Percentiles rank a stretch among this genome's conserved stretches.
phyloP scores from a whole-genome alignment of 768 basidiomycete genomes.

The Amanita jacksonii region DNA sequence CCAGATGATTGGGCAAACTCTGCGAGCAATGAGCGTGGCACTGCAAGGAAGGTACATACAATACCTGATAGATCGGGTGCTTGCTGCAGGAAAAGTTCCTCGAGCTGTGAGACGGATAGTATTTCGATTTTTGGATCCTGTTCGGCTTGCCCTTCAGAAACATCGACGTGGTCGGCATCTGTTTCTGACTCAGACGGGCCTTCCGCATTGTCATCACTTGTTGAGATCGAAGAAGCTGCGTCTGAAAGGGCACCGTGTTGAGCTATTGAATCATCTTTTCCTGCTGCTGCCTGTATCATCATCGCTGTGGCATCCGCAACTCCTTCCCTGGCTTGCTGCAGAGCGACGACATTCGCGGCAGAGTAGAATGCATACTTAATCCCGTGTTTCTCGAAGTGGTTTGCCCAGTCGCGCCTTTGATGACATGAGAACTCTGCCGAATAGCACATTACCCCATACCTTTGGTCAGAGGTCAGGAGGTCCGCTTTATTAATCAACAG shows the following conservation, averaged over 20 bases:
- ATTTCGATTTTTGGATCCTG: slow-evolving; percentile 66
- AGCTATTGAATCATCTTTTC: not conserved
- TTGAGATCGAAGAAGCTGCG: not conserved
- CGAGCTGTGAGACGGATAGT: slow-evolving; percentile 79
- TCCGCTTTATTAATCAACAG: slow-evolving; percentile 95
- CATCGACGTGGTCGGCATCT: slow-evolving; percentile 32
- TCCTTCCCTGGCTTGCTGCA: slow-evolving; percentile 67
- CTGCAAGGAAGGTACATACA: slow-evolving; percentile 11
- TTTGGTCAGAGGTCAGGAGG: slow-evolving; percentile 76
- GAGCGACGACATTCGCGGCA: slow-evolving; percentile 75
- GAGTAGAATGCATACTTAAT: slow-evolving; percentile 90
- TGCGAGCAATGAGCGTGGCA: slow-evolving; percentile 19
- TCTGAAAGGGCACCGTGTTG: not conserved
- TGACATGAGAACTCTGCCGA: slow-evolving; percentile 3
- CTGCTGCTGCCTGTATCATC: slow-evolving; percentile 11
- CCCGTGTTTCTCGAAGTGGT: slow-evolving; percentile 72
- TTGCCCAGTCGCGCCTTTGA: slow-evolving; percentile 76
- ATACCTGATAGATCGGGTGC: slow-evolving; percentile 66
- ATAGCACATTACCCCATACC: slow-evolving; percentile 33
- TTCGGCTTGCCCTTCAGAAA: slow-evolving; percentile 43
- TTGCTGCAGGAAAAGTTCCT: slow-evolving; percentile 62
- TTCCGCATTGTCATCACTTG: slow-evolving; percentile 19
- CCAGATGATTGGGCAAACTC: slow-evolving; percentile 52
- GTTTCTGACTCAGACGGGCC: slow-evolving; percentile 15
- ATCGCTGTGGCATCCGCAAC: slow-evolving; percentile 23